Evolutionary conservation across 2,329 filamentous ascomycete genomes (phyloP), one percentile per base, ranked within the genome.

Genomic region (Ophiostoma triangulosporum): DNA sequence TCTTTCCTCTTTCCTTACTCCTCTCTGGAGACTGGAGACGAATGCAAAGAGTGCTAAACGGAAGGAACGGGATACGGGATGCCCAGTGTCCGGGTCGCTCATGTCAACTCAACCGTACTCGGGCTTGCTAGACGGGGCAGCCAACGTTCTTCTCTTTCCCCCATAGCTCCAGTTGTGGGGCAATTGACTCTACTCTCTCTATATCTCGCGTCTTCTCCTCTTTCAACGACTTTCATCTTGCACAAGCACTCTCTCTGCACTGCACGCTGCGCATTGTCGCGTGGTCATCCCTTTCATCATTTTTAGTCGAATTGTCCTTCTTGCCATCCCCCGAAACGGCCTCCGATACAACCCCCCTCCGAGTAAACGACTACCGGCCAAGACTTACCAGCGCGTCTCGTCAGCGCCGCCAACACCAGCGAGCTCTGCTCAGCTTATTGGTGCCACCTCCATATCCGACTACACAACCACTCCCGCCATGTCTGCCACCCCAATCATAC

Each of bases 401-500:
- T n/a, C n/a, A 14, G 14, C 17, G n/a, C 35, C n/a, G 17, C 7
- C 20, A 15, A 51, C 24, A 24, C 14, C 29, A 31, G 29, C 6
- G 29, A 7, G 29, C 29, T 8, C 29, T 11, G 3, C 29, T 8
- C 29, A 31, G 3, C 12, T 31, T 31, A 31, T 31, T n/a, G n/a
- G n/a, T n/a, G n/a, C n/a, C n/a, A n/a, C n/a, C n/a, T n/a, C n/a
- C n/a, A n/a, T n/a, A n/a, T n/a, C n/a, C n/a, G n/a, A n/a, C n/a
- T n/a, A n/a, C n/a, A n/a, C n/a, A n/a, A n/a, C 29, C 3, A 31
- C 29, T 11, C 15, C 36, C 26, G 40, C 20, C 24, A 58, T 58
- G 58, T 53, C 43, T 27, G 24, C 24, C 26, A n/a, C 26, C 15
- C 58, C 27, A 35, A 69, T 88, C 58, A 64, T 85, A 58, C 46